Evolutionary conservation across 495 filamentous ascomycete species (phyloP), one percentile per base, ranked within the genome.

Genomic region (Aspergillus sclerotioniger): DNA sequence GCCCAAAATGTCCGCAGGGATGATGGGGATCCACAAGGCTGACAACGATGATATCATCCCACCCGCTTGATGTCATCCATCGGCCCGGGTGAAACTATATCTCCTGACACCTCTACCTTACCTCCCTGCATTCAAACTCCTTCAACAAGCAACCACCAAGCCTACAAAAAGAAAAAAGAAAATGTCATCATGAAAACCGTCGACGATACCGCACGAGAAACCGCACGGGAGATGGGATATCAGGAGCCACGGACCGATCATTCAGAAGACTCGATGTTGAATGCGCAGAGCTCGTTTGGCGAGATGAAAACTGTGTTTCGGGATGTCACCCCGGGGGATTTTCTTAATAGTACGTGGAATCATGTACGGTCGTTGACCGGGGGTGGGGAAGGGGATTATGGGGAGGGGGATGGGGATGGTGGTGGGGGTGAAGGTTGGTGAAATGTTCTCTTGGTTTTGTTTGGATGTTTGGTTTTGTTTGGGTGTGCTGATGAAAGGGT

Each of bases 41-140:
- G 51, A 43, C n/a, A 20, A n/a, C 43, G 45, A 55, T 55, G 53
- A 55, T 55, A 55, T 55, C 53, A 55, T 55, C 31, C 19, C 12
- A n/a, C 43, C n/a, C 6, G 13, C 37, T 55, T 55, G 53, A 55
- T 55, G 53, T 55, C 53, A 55, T 55, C 25, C 16, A 16, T 20
- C 16, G 15, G n/a, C 10, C 15, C 37, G 37, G 12, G 37, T 6
- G 13, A 12, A 41, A 41, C 37, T 25, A 41, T n/a, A 41, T 41
- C 37, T n/a, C 13, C n/a, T 49, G 31, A 28, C 13, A 29, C 21
- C 28, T n/a, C 28, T n/a, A n/a, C n/a, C n/a, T n/a, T n/a, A n/a
- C n/a, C 20, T 46, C 6, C 20, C 19, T 28, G 45, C 25, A 20
- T 28, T 21, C 45, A 12, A 10, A 3, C 19, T 28, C 45, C 10